Base-by-base conservation (phyloP, 192 early-diverging fungal species). In the Pilaira anomala region DNA sequence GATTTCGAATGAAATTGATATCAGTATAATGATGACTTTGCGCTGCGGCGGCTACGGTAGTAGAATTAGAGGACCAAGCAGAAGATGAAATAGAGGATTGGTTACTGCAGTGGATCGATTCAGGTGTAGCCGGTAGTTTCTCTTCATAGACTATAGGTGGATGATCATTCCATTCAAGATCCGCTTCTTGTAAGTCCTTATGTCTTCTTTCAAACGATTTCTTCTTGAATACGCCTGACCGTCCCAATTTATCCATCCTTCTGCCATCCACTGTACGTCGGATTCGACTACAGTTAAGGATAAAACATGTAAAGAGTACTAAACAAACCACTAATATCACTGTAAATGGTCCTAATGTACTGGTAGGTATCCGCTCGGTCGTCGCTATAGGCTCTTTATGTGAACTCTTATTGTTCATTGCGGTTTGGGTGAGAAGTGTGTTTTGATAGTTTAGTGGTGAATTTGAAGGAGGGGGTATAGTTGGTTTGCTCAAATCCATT, bases 261-360 rank as follows among this genome's bases (percentile, higher is more conserved):
- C 45, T 62, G 13, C 26, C 29, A 48, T 26, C 48, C 13, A 62
- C 46, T 1, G 29, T 33, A 11, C 30, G 60, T 19, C 60, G 26
- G 18, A 62, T 30, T 33, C 60, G 29, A 48, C 46, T 48, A 5
- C 60, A 62, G 13, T 62, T 62, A 36, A 49, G 19, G 12, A 62
- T 62, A 3, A 62, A 4, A 13, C 60, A 62, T 28, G 60, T 49
- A n/a, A 62, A 28, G 7, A 62, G 16, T 21, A 62, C 26, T 25
- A 62, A 45, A 19, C 48, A 25, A 19, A 44, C 28, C 9, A 49
- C 29, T n/a, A 62, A 14, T 7, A 46, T n/a, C 21, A 62, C n/a
- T 13, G 45, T 36, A 16, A 62, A 33, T 18, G 60, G 45, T 13
- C 46, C 45, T 6, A 9, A 62, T 19, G 60, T 48, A 7, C 44